Evolutionary conservation across 805 yeast genomes (phyloP).

Genomic region (Peterozyma toletana): DNA sequence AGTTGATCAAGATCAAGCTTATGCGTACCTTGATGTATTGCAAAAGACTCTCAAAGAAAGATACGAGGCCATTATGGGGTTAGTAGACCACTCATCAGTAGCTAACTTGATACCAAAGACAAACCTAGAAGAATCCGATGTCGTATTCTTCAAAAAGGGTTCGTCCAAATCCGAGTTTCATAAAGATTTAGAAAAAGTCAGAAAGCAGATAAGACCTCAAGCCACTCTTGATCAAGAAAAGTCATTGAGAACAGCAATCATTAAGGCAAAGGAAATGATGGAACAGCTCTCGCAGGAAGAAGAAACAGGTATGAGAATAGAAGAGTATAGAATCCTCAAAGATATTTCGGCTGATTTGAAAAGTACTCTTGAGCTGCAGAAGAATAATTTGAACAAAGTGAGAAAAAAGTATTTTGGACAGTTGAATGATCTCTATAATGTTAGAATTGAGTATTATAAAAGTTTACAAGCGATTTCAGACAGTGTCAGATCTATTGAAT

Average conservation of each 20-base stretch:
- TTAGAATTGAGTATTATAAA: constrained; percentile 74
- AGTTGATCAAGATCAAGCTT: constrained; percentile 66
- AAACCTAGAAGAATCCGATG: constrained; percentile 9
- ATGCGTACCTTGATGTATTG: constrained; percentile 47
- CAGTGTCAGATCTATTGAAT: constrained; percentile 50
- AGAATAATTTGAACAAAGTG: constrained; percentile 28
- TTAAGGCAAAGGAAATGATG: constrained; percentile 22
- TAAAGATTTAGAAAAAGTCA: constrained; percentile 19
- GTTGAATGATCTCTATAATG: constrained; percentile 63
- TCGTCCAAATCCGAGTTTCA: constrained; percentile 22
- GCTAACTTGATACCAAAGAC: constrained; percentile 1
- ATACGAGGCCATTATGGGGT: constrained; percentile 24
- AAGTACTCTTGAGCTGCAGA: constrained; percentile 33
- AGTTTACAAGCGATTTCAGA: constrained; percentile 86
- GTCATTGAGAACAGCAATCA: constrained; percentile 27
- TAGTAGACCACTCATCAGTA: constrained; percentile 12
- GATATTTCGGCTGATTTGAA: constrained; percentile 15
- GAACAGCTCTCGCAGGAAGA: constrained; percentile 16
- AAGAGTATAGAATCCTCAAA: constrained; percentile 14
- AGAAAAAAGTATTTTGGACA: constrained; percentile 42
- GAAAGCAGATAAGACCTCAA: constrained; percentile 20
- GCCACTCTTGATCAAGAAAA: constrained; percentile 24
- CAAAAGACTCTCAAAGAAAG: constrained; percentile 41
- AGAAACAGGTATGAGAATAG: constrained; percentile 7
- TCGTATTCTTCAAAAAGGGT: constrained; percentile 11